These are phyloP conservation scores for Eucalyptus rudis DNA, from an alignment of 345 rosid species.

Conservation along the genomic window DNA sequence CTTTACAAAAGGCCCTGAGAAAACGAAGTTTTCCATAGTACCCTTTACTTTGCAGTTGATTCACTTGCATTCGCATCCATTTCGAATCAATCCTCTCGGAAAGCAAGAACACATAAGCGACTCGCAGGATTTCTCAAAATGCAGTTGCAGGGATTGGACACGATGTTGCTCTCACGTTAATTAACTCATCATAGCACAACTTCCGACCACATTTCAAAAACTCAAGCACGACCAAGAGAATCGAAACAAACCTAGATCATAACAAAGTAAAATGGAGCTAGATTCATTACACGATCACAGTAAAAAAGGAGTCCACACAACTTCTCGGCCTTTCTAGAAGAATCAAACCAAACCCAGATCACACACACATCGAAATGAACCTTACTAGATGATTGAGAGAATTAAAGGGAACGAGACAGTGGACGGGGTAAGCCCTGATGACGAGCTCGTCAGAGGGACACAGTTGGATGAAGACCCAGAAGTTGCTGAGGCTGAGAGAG, in stretches of 20 bases:
- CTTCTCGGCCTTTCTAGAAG: background rate
- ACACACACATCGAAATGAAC: background rate
- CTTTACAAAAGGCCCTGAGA: constrained; percentile 77
- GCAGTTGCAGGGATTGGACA: background rate
- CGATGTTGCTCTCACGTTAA: background rate
- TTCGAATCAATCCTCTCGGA: background rate
- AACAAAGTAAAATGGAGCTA: background rate
- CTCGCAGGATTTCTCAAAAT: background rate
- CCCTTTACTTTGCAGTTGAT: constrained; percentile 69
- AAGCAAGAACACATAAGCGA: background rate
- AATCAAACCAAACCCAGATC: background rate
- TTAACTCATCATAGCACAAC: background rate
- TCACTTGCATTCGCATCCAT: constrained; percentile 9
- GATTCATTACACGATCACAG: background rate
- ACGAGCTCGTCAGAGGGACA: constrained; percentile 45
- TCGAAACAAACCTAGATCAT: background rate
- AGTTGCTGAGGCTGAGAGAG: constrained; percentile 47
- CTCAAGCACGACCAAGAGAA: background rate
- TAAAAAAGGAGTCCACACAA: background rate
- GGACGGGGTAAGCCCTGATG: constrained; percentile 52
- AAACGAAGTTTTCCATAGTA: constrained; percentile 78
- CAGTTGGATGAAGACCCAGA: constrained; percentile 51
- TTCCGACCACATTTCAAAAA: background rate
- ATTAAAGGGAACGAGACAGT: constrained; percentile 54
- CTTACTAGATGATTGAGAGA: constrained; percentile 50